Evolutionary conservation across 192 early-diverging fungal species (phyloP), one percentile per base, ranked within the genome.

Genomic region (Funneliformis mosseae): DNA sequence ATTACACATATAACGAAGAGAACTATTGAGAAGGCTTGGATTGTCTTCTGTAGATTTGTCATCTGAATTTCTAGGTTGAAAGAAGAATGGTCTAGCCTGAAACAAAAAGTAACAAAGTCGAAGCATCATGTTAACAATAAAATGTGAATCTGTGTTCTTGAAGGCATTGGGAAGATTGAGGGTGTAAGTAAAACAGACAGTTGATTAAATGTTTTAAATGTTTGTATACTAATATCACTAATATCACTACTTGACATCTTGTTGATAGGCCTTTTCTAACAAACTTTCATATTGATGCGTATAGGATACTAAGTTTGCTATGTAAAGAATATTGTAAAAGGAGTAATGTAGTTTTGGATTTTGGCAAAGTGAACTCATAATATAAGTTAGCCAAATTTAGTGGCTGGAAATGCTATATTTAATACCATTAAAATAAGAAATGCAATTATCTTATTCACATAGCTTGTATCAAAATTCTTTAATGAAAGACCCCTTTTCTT

Each of bases 41-140:
- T 46, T 77, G 59, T 77, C 76, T 25, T 77, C 76, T 38, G 63
- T 77, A 16, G 76, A 77, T 38, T 41, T 77, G 55, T 77, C 76
- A 41, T 77, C 76, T 27, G 76, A 77, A 61, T 77, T 77, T 77
- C 76, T 55, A 41, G 76, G 76, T 77, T 77, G 18, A 55, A 55
- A 60, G 63, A 77, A 59, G 33, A 74, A 27, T 74, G 73, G 73
- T 27, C 11, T 8, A 77, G 10, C 16, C 76, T 77, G 60, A 77
- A 60, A 23, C 60, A 3, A n/a, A 45, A 77, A 77, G 23, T 3
- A 3, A 43, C 42, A 43, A 5, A 43, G 42, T 8, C 42, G 42
- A 43, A 43, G 7, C 16, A 42, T n/a, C n/a, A 75, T 33, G 43
- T 5, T 75, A 27, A 5, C 33, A 75, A 25, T 42, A 7, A 7